Percentiles rank a stretch among this genome's conserved stretches.
Conservation (phyloP, 2,329 filamentous ascomycete species). For the Arthrobotrys iridis region DNA sequence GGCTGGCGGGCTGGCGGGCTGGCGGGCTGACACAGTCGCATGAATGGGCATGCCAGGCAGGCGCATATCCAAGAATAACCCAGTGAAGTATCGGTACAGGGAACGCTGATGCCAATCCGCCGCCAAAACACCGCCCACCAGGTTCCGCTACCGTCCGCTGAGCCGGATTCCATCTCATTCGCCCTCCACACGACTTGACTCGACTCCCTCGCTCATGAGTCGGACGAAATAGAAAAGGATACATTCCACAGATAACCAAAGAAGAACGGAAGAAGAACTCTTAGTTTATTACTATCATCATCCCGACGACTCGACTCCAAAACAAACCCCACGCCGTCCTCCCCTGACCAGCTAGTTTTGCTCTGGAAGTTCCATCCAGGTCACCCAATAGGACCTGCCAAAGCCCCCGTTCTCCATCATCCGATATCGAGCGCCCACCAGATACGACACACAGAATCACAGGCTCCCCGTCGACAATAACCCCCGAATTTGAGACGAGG, state of each 20-base stretch:
- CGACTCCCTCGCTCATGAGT: too few relatives aligned
- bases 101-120: conserved; percentile 2
- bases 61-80: conserved; percentile 34
- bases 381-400: conserved; percentile 33
- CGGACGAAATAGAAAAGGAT: too few relatives aligned
- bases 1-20: not conserved
- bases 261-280: too few relatives aligned
- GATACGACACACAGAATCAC: not conserved
- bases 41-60: conserved; percentile 5
- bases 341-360: conserved; percentile 24
- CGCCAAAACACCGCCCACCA: not conserved
- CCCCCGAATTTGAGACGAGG: not conserved
- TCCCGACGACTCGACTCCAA: not conserved
- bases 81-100: not conserved
- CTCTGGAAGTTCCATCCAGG: conserved; percentile 46
- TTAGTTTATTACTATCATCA: too few relatives aligned
- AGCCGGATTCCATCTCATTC: conserved; percentile 35
- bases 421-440: conserved; percentile 36
- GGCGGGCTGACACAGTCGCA: conserved; percentile 43
- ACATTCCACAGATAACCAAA: too few relatives aligned
- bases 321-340: conserved; percentile 4
- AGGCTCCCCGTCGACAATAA: not conserved
- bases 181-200: conserved; percentile 13
- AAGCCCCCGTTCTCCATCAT: conserved; percentile 19
- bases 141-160: conserved; percentile 24